Base-by-base conservation (phyloP, 2,329 filamentous ascomycete genomes). In the Aurifilum marmelostoma region DNA sequence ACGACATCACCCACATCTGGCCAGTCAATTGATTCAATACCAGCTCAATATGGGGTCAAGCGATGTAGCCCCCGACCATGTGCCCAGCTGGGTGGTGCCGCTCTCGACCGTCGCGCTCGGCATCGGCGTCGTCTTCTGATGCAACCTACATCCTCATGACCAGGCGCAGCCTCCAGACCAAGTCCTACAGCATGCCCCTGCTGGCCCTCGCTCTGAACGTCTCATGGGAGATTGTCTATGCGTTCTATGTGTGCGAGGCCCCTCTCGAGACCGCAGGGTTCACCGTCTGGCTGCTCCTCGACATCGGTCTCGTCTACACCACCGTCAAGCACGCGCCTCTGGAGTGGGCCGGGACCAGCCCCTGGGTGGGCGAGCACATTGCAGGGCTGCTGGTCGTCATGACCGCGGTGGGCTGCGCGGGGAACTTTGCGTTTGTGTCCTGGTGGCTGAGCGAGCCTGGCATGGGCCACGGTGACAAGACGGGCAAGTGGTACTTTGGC, bases 151-250 rank as follows among this genome's bases (percentile, higher is more conserved):
- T 85, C 60, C 79, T 87, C 71, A 83, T 85, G 77, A 77, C 79
- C 16, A 79, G 76, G 1, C 81, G 83, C 66, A 82, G 82, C 1
- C 74, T 84, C n/a, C 75, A 75, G 64, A 84, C 83, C 24, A 78
- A 79, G 50, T 82, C 82, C 5, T 86, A 84, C 71, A 80, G 83
- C 47, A 83, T 86, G 76, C 84, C 85, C 0, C 73, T 86, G 14
- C 74, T 85, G 63, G 79, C 82, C 0, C 80, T 87, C 12, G 80
- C 80, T 18, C 73, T 83, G 73, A 87, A 87, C 69, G 79, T 86
- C 43, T 81, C 80, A 1, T 87, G 85, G 84, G 84, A 87, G 73
- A 74, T 84, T 2, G 77, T 87, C 66, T 85, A 83, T 75, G 79
- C 79, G 2, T 75, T 84, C 32, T 83, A 79, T 71, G 82, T 86